A percentile compares a stretch with the other conserved stretches of the same genome.
Evolutionary conservation across 257 asterid genomes (phyloP).

Genomic region (Leonotis leonurus): DNA sequence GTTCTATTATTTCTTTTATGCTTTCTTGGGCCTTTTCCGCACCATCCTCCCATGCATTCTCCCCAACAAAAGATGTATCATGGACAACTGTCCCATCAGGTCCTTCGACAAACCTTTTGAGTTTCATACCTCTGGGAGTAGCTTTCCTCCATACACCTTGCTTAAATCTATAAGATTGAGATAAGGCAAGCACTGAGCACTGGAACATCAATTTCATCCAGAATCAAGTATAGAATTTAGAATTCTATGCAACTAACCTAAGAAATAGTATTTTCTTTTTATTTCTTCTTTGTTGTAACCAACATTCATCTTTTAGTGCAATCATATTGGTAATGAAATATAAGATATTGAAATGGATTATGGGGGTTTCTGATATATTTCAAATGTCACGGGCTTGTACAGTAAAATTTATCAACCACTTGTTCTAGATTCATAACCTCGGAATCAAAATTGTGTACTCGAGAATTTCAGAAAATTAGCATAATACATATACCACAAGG

Average conservation of each 20-base stretch:
- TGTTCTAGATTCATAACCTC: neutral
- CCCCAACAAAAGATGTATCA: constrained; percentile 85
- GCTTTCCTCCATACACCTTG: constrained; percentile 91
- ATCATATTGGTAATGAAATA: neutral
- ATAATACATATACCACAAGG: too few species aligned
- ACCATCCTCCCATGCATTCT: constrained; percentile 92
- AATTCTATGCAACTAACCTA: constrained; percentile 8
- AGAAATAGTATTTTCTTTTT: neutral
- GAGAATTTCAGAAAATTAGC: constrained; percentile 10
- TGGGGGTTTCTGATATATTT: neutral
- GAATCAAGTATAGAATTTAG: constrained; percentile 10
- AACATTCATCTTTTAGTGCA: constrained; percentile 1
- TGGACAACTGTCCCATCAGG: constrained; percentile 79
- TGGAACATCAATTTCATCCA: constrained; percentile 1
- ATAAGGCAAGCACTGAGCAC: constrained; percentile 6
- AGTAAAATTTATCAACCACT: neutral
- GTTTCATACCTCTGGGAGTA: constrained; percentile 82
- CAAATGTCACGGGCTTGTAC: neutral
- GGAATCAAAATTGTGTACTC: neutral
- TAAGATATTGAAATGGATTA: neutral
- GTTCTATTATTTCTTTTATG: constrained; percentile 49
- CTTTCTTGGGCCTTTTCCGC: constrained; percentile 40
- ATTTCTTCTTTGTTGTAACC: neutral
- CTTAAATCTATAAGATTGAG: constrained; percentile 47
- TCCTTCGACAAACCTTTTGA: constrained; percentile 82